A percentile compares a stretch with the other conserved stretches of the same genome.
These are phyloP conservation scores for Epichloe glyceriae DNA, from an alignment of 2,329 filamentous ascomycete genomes.

Conservation along the genomic window DNA sequence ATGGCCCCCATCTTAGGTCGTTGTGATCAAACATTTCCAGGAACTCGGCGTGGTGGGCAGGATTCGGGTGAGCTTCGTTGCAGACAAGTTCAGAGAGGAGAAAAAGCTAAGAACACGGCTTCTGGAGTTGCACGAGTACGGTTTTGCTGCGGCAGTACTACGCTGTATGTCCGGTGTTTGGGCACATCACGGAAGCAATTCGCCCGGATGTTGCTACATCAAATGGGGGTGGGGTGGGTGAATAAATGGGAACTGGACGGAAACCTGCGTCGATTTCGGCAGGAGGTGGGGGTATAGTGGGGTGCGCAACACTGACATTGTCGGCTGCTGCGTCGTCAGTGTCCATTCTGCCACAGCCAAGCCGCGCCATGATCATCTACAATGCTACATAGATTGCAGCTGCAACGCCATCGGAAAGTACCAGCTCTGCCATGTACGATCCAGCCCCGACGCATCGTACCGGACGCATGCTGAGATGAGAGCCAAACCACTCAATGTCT, in stretches of 20 bases:
- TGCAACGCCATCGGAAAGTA: conserved; percentile 3
- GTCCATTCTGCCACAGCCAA: neutral
- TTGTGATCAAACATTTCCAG: no score
- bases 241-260: neutral
- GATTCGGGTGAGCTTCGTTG: no score
- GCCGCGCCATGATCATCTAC: neutral
- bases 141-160: no score
- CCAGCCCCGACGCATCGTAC: neutral
- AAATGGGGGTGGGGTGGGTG: no score
- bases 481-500: conserved; percentile 20
- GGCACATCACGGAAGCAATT: no score
- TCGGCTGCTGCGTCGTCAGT: neutral
- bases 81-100: no score
- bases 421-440: conserved; percentile 5
- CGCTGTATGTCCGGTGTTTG: no score
- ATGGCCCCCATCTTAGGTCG: no score
- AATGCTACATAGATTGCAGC: neutral
- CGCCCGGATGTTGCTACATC: no score
- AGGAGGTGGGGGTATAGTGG: neutral
- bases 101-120: no score
- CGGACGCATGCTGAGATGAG: conserved; percentile 8
- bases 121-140: no score
- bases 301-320: neutral
- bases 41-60: no score
- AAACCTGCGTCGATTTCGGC: neutral